Base-by-base conservation (phyloP, 371 early-diverging fungal genomes). In the Blakeslea trispora region DNA sequence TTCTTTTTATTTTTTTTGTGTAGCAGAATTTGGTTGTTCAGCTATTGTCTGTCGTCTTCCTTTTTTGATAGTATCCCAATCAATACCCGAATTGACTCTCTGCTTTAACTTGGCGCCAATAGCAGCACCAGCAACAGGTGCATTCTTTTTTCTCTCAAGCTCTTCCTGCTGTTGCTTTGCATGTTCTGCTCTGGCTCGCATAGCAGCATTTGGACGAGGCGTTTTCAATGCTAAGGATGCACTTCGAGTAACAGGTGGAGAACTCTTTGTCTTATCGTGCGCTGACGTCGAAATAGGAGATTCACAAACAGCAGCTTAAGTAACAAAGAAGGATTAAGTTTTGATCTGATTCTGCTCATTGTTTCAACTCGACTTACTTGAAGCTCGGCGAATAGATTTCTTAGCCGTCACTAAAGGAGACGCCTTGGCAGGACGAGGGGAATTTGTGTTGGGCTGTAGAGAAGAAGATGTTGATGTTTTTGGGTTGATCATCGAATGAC, bases 141-240 rank as follows among this genome's bases (percentile, higher is more conserved):
- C 48, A 0, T 45, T 53, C 17, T 64, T 68, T 42, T 71, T 73
- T 19, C 41, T 44, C 18, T 65, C 61, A 13, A 69, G 22, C 42
- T 77, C 72, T 41, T 73, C 71, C 43, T 76, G 66, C 22, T 64
- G 64, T 15, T 63, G 67, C 28, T 66, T 64, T 15, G 77, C 77
- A 55, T 66, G 72, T 39, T 77, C 74, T 17, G 65, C 64, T 42
- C 77, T 61, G n/a, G 77, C 77, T 48, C 77, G 39, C 31, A 77
- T 68, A 3, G 77, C 71, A 6, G 74, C 74, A 43, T 71, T 77
- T 21, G 57, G 66, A 4, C 64, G 59, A 2, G 77, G 77, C 28
- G 65, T 63, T 11, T 52, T 62, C 3, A 57, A 19, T 13, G 45
- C 17, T 40, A 55, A 45, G 6, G 62, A 52, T 14, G 55, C 40